phyloP scores from a whole-genome alignment of 345 rosid genomes.

The Brassica rapa region DNA sequence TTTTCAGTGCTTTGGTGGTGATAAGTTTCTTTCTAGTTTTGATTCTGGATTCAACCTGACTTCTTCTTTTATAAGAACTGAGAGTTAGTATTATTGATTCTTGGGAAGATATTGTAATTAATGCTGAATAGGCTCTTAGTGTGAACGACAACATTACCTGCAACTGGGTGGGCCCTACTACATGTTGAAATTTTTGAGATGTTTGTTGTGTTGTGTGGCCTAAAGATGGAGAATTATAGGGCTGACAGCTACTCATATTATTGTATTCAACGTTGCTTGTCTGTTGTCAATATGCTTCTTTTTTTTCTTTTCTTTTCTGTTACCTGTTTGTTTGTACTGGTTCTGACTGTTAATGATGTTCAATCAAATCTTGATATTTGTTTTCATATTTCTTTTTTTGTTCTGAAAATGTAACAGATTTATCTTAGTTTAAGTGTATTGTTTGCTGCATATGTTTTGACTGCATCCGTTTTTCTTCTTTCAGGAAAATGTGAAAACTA shows the following conservation, averaged over 20 bases:
- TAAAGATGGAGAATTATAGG: slow-evolving; percentile 11
- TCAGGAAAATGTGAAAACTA: slow-evolving; percentile 93
- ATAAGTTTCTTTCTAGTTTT: background rate
- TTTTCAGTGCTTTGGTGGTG: slow-evolving; percentile 8
- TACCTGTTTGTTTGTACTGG: slow-evolving; percentile 15
- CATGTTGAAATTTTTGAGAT: slow-evolving; percentile 20
- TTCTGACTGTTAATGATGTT: slow-evolving; percentile 23
- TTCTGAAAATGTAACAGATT: background rate
- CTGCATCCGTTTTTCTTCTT: slow-evolving; percentile 13
- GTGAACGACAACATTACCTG: slow-evolving; percentile 39
- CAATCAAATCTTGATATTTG: slow-evolving; percentile 11
- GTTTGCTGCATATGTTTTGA: slow-evolving; percentile 19
- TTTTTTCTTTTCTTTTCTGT: background rate
- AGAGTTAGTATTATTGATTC: slow-evolving; percentile 29
- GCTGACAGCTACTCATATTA: slow-evolving; percentile 34
- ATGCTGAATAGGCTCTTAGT: slow-evolving; percentile 27
- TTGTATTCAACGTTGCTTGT: slow-evolving; percentile 20
- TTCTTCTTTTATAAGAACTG: slow-evolving; percentile 20
- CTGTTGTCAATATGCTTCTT: background rate
- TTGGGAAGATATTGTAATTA: slow-evolving; percentile 18
- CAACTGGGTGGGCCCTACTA: slow-evolving; percentile 40
- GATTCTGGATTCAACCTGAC: slow-evolving; percentile 12
- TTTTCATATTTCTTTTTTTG: slow-evolving; percentile 9
- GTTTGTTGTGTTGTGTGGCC: slow-evolving; percentile 33
- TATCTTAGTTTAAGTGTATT: background rate